phyloP scores from a whole-genome alignment of 371 early-diverging fungal genomes.

The Mucor saturninus region DNA sequence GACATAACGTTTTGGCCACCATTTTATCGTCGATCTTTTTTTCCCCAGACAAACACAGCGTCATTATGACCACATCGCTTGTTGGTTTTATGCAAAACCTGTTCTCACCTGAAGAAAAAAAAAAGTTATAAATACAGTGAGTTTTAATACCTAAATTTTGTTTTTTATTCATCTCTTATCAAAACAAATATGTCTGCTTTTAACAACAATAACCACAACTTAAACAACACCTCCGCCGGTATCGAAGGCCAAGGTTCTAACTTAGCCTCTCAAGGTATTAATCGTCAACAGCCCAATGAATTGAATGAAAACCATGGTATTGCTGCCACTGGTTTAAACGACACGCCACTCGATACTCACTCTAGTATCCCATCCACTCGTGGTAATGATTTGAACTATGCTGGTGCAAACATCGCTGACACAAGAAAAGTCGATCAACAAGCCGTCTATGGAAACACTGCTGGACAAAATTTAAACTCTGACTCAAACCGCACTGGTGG shows the following conservation, averaged over 20 bases:
- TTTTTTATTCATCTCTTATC: background rate
- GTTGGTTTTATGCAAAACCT: too few relatives aligned
- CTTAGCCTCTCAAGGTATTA: background rate
- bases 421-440: constrained; percentile 20
- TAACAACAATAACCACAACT: background rate
- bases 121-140: too few relatives aligned
- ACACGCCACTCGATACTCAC: background rate
- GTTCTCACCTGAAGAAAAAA: too few relatives aligned
- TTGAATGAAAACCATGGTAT: constrained; percentile 37
- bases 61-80: too few relatives aligned
- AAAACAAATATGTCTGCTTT: constrained; percentile 7
- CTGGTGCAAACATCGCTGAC: constrained; percentile 19
- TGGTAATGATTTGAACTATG: constrained; percentile 10
- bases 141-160: background rate
- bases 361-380: background rate
- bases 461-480: constrained; percentile 20
- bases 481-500: constrained; percentile 20
- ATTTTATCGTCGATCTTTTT: too few relatives aligned
- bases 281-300: constrained; percentile 4
- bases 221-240: constrained; percentile 9
- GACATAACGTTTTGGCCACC: too few relatives aligned
- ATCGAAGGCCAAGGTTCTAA: background rate
- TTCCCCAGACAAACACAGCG: too few relatives aligned
- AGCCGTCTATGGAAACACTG: background rate
- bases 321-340: constrained; percentile 30